These are phyloP conservation scores for Pontederia paniculata DNA, from an alignment of 176 grass and related monocot species.

Conservation along the genomic window DNA sequence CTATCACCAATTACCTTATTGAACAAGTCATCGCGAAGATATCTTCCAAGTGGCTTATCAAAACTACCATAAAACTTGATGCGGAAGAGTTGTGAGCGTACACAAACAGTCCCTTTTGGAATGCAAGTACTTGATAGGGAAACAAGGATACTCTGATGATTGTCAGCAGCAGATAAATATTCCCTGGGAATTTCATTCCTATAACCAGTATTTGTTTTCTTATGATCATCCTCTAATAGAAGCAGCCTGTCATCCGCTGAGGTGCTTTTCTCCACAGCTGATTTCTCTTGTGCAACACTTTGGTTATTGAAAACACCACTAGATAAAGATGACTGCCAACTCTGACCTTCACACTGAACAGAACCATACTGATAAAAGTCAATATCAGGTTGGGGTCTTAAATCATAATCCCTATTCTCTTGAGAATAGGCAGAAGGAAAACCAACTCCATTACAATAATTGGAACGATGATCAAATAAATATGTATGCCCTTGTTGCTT, in stretches of 20 bases:
- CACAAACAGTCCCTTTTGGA: conserved; percentile 47
- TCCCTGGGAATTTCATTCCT: conserved; percentile 30
- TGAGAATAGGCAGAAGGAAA: conserved; percentile 15
- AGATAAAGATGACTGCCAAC: neutral
- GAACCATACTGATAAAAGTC: neutral
- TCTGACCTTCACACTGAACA: neutral
- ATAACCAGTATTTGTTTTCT: conserved; percentile 21
- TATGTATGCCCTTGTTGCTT: neutral
- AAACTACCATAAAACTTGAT: conserved; percentile 91
- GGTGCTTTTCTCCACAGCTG: conserved; percentile 27
- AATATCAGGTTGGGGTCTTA: conserved; percentile 1
- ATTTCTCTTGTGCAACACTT: conserved; percentile 15
- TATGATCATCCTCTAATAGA: conserved; percentile 55
- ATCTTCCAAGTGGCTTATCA: conserved; percentile 90
- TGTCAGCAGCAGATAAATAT: conserved; percentile 47
- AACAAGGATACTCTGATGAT: conserved; percentile 72
- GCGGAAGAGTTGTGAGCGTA: conserved; percentile 47
- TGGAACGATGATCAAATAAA: conserved; percentile 14
- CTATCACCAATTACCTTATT: conserved; percentile 43
- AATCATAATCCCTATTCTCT: conserved; percentile 2
- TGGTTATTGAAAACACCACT: neutral
- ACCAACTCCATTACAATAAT: conserved; percentile 10
- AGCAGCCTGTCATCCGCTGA: conserved; percentile 24
- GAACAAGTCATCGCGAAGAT: conserved; percentile 79
- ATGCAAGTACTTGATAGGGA: conserved; percentile 65